These are phyloP conservation scores for Skeletonema grethae DNA, from an alignment of 108 stramenopile genomes.

Conservation along the genomic window DNA sequence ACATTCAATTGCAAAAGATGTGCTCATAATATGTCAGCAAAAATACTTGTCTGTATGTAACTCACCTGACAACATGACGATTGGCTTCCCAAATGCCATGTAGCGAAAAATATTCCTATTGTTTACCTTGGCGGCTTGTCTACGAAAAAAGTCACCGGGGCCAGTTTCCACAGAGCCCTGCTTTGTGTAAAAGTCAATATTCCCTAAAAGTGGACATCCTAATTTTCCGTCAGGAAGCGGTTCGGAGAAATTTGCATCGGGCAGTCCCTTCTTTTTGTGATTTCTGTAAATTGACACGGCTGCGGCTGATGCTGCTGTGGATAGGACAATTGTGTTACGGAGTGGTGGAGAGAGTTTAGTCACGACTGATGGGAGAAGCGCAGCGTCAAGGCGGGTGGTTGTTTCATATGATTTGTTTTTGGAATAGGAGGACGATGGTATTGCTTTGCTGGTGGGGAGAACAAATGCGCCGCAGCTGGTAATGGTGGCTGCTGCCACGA, in stretches of 20 bases:
- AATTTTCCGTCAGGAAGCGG: constrained; percentile 1
- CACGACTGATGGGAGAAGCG: constrained; percentile 3
- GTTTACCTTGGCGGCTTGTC: constrained; percentile 3
- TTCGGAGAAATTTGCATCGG: background rate
- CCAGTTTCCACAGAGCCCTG: constrained; percentile 14
- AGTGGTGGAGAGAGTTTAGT: background rate
- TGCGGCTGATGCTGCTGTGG: background rate
- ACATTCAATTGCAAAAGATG: no score
- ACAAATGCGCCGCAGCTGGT: background rate
- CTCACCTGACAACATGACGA: constrained; percentile 45
- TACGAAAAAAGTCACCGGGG: constrained; percentile 34
- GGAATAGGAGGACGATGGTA: background rate
- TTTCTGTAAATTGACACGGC: background rate
- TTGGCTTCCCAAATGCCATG: constrained; percentile 28
- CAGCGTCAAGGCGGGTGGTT: background rate
- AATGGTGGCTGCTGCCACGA: background rate
- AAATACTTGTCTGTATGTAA: no score
- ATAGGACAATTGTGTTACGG: background rate
- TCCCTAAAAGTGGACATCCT: background rate
- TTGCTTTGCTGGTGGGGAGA: background rate
- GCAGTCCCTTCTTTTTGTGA: constrained; percentile 2
- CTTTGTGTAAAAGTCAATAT: background rate
- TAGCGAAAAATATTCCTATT: constrained; percentile 28
- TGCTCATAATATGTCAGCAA: no score
- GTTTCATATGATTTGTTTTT: background rate